Base-by-base conservation (phyloP, 768 basidiomycete species). In the Fomitopsis pulvina region DNA sequence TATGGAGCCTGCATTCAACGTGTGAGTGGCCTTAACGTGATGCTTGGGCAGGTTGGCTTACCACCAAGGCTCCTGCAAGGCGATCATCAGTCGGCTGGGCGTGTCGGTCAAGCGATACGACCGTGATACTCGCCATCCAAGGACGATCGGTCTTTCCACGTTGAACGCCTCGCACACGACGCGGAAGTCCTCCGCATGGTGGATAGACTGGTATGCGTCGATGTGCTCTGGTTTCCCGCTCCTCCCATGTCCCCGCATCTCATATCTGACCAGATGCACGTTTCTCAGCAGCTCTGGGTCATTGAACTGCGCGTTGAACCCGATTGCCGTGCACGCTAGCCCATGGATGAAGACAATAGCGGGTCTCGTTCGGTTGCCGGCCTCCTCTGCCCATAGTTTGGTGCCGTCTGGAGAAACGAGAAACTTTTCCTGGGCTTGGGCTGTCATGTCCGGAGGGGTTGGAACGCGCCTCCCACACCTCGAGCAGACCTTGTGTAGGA, bases 321-420 rank as follows among this genome's bases (percentile, higher is more conserved):
- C 66, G n/a, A 57, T 48, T 12, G 64, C 63, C 32, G 67, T 68
- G 53, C 68, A 61, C 4, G 61, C 60, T 48, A 76, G 61, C 2
- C 73, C 73, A 54, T 72, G 72, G 14, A 73, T 59, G 56, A 75
- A 72, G 40, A 75, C 68, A 26, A 76, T 48, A 40, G 66, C 61
- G 27, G 63, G 68, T 47, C 69, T 70, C 24, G 52, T 51, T 14
- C 64, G 63, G 50, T 72, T 55, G 14, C 73, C 73, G n/a, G 60
- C 59, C 1, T 71, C 68, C 46, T 68, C 64, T 2, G 72, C 72
- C 48, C 65, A 73, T 37, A 76, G 65, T 27, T 47, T 55, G 8
- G 68, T 71, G 18, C 72, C 73, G 52, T 74, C 73, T 28, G 64
- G 58, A n/a, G 70, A 71, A 30, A 57, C 56, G 16, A 70, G 50